Percentiles rank a stretch among this genome's conserved stretches.
phyloP scores from a whole-genome alignment of 805 yeast species.

The Kazachstania bromeliacearum region DNA sequence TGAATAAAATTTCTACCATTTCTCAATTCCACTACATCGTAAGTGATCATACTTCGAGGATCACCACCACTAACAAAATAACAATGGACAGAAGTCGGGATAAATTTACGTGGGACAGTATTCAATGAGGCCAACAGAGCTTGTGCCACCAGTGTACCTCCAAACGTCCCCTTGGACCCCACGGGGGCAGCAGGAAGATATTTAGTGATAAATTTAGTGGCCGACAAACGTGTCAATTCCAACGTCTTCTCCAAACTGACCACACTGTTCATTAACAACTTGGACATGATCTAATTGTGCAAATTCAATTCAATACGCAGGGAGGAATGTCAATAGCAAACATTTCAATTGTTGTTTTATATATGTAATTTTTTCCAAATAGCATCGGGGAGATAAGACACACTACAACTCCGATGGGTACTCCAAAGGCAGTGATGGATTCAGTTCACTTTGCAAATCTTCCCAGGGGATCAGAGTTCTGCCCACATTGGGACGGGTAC shows the following conservation, averaged over 20 bases:
- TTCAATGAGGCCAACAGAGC: slow-evolving; percentile 50
- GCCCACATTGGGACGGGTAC: slow-evolving; percentile 1
- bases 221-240: slow-evolving; percentile 13
- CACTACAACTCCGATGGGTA: slow-evolving; percentile 7
- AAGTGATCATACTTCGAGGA: slow-evolving; percentile 37
- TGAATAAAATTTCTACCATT: slow-evolving; percentile 46
- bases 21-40: slow-evolving; percentile 43
- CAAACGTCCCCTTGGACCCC: slow-evolving; percentile 59
- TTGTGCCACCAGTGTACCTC: slow-evolving; percentile 63
- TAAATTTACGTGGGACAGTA: slow-evolving; percentile 37
- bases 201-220: slow-evolving; percentile 17
- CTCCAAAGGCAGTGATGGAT: not conserved
- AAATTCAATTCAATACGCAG: too few relatives aligned
- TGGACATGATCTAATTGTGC: not conserved
- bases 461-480: slow-evolving; percentile 28
- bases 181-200: slow-evolving; percentile 32
- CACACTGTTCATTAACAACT: not conserved
- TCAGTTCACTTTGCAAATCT: slow-evolving; percentile 7
- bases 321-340: too few relatives aligned
- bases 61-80: slow-evolving; percentile 52
- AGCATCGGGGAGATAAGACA: too few relatives aligned
- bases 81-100: slow-evolving; percentile 54
- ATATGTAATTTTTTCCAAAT: too few relatives aligned
- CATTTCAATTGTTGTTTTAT: too few relatives aligned
- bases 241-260: slow-evolving; percentile 16